Evolutionary conservation across 768 basidiomycete genomes (phyloP), one percentile per base, ranked within the genome.

Genomic region (Udeniomyces megalosporus): DNA sequence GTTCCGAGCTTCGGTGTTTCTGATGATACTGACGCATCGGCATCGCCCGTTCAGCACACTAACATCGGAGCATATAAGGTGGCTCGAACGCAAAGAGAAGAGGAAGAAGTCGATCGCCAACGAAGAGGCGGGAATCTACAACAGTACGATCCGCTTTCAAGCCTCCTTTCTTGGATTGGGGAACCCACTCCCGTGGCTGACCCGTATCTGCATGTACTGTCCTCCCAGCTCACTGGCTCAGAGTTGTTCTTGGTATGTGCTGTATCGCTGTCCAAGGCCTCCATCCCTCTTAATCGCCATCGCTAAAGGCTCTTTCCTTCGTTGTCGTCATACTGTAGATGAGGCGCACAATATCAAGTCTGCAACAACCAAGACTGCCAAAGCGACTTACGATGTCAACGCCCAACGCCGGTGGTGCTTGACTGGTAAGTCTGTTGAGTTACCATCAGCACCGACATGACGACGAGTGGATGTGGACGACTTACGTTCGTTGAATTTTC

Each of bases 381-480:
- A 84, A 55, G 75, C 93, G 7, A 87, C 87, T 49, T 96, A 85
- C 71, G 86, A 86, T 5, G 77, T 97, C 11, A 80, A 78, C 24
- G 86, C 86, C 4, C 78, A 83, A 64, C 76, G 88, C 50, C 79
- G 86, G 66, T 97, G 93, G 93, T 88, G 88, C 3, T 82, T 93
- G 31, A 93, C 89, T n/a, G n/a, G n/a, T n/a, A n/a, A n/a, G n/a
- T n/a, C n/a, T n/a, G n/a, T n/a, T 14, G 89, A 85, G 22, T 2
- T 6, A 31, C 1, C 3, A 45, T 4, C 17, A 2, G 20, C 2
- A 22, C 5, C 38, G 14, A n/a, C 3, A 4, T 61, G 24, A 15
- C 22, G 38, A 8, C 35, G 11, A n/a, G 32, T 17, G 31, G 20
- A 15, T 4, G 50, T 52, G 29, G 47, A 58, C 31, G 46, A 28